A percentile compares a stretch with the other conserved stretches of the same genome.
Conservation (phyloP, 2,329 filamentous ascomycete species). For the Phialemoniopsis sp. region DNA sequence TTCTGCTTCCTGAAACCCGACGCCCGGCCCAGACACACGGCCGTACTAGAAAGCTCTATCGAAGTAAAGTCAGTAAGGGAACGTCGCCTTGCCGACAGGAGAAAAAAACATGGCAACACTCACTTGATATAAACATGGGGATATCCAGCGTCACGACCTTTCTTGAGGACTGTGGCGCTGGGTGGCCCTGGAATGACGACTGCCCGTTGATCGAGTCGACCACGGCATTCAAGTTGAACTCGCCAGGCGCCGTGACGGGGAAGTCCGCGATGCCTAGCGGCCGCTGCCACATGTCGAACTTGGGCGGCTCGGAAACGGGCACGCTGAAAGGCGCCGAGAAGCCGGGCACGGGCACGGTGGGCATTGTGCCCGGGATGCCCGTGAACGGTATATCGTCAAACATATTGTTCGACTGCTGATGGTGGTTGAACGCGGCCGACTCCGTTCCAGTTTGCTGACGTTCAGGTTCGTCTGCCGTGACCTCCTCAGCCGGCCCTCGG, state of each 20-base stretch:
- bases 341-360: too few species aligned
- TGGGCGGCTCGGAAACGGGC: too few species aligned
- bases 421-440: not conserved
- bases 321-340: too few species aligned
- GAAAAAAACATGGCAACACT: not conserved
- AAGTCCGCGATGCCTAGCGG: too few species aligned
- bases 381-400: too few species aligned
- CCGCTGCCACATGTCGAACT: too few species aligned
- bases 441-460: too few species aligned
- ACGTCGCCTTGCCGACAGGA: not conserved
- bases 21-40: slow-evolving; percentile 21
- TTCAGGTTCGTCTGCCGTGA: too few species aligned
- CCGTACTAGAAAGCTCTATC: slow-evolving; percentile 19
- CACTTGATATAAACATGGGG: slow-evolving; percentile 18
- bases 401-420: not conserved
- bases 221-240: too few species aligned
- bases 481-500: slow-evolving; percentile 13
- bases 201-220: not conserved
- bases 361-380: too few species aligned
- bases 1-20: slow-evolving; percentile 21
- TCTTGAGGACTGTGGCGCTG: too few species aligned
- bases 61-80: not conserved
- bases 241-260: too few species aligned
- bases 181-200: slow-evolving; percentile 1
- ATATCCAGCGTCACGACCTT: slow-evolving; percentile 18